Conservation (phyloP, 2,329 filamentous ascomycete species). For the Fonsecaea pedrosoi region DNA sequence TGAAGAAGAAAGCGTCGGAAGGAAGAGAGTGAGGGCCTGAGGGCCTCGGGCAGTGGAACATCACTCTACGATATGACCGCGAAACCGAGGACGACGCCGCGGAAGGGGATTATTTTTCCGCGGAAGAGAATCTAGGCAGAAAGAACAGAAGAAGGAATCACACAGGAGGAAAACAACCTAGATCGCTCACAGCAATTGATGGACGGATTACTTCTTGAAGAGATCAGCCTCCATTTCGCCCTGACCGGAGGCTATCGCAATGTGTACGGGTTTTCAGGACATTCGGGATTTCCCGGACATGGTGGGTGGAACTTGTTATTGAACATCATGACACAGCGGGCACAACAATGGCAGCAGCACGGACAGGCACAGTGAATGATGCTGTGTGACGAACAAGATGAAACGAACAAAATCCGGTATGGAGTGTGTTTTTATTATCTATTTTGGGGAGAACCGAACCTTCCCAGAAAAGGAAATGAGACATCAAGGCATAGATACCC, state of each 20-base stretch:
- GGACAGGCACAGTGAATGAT: neutral
- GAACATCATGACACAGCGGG: neutral
- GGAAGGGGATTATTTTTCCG: neutral
- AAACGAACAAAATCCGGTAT: neutral
- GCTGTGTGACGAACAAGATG: neutral
- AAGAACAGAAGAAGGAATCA: neutral
- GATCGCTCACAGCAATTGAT: neutral
- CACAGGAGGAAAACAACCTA: neutral
- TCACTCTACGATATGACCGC: neutral
- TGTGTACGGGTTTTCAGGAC: neutral
- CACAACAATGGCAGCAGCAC: neutral
- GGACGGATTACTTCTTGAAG: neutral
- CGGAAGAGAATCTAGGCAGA: neutral
- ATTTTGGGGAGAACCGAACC: neutral
- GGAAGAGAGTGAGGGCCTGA: conserved; percentile 24
- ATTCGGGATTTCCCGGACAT: neutral
- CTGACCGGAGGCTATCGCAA: neutral
- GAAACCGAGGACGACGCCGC: neutral
- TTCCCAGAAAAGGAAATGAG: neutral
- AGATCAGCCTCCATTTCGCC: neutral
- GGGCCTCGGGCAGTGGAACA: neutral
- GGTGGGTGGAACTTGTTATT: neutral
- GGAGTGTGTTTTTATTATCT: neutral
- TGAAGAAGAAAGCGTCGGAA: conserved; percentile 18
- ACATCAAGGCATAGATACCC: neutral